Evolutionary conservation across 2,329 filamentous ascomycete species (phyloP).

Genomic region (Xylariaceae sp.): DNA sequence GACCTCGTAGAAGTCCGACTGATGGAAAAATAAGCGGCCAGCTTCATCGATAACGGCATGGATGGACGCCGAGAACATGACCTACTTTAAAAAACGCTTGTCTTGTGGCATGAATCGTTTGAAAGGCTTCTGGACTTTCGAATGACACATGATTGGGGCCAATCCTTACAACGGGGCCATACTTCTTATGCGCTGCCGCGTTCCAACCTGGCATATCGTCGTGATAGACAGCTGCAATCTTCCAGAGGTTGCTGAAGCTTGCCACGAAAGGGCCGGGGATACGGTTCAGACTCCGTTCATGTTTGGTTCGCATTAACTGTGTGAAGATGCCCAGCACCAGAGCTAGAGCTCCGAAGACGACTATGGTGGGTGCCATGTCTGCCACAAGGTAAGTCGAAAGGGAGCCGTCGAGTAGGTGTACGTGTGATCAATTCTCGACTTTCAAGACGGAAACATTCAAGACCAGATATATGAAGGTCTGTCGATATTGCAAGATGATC

Average conservation of each 20-base stretch:
- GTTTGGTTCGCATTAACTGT: neutral
- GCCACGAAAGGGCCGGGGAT: constrained; percentile 3
- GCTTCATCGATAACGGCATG: neutral
- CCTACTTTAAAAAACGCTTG: constrained; percentile 7
- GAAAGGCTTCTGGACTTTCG: constrained; percentile 4
- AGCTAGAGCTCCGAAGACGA: too few relatives aligned
- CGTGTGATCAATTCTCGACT: too few relatives aligned
- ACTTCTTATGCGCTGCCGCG: constrained; percentile 1
- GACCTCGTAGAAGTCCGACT: constrained; percentile 5
- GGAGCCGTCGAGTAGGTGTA: too few relatives aligned
- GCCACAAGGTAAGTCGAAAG: too few relatives aligned
- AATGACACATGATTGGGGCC: constrained; percentile 7
- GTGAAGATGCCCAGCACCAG: too few relatives aligned
- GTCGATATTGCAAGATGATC: too few relatives aligned
- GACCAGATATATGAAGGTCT: too few relatives aligned
- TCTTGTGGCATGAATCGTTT: constrained; percentile 3
- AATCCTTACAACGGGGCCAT: constrained; percentile 8
- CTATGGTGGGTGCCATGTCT: too few relatives aligned
- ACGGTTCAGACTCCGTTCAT: neutral
- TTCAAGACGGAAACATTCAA: too few relatives aligned
- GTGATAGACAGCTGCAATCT: constrained; percentile 3
- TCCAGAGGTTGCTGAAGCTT: constrained; percentile 6
- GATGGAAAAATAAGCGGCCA: constrained; percentile 3
- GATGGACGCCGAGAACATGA: too few relatives aligned
- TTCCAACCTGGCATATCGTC: constrained; percentile 6